Evolutionary conservation across 345 rosid species (phyloP), one percentile per base, ranked within the genome.

Genomic region (Kandelia obovata): DNA sequence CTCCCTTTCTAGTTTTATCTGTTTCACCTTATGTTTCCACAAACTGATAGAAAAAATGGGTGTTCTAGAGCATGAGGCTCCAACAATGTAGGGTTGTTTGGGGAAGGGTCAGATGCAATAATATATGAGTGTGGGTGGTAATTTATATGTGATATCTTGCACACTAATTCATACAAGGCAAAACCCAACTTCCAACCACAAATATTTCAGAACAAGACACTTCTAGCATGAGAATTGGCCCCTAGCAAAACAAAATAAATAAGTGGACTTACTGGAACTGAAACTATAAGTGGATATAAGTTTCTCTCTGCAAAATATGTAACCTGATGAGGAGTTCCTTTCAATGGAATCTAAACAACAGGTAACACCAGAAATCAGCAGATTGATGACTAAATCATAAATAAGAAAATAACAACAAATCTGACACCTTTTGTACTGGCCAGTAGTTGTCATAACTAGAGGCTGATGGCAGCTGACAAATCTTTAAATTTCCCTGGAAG

Each of bases 241-340:
- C 26, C 21, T 17, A 65, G 39, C 55, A 6, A 64, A 60, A 57
- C 52, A 62, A 58, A 35, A 49, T 66, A 34, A 30, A 57, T 6
- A 32, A 27, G 10, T 31, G 7, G 10, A 82, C 96, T 88, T 79
- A 95, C 98, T 55, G 88, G 98, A 80, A 85, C 82, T 55, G 96
- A 92, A 79, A 95, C 96, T 72, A 95, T 90, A 72, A 95, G 78
- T 0, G 94, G 88, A 71, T 95, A 95, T 67, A 95, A 80, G 73
- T 92, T 95, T 84, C 74, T 88, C 86, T 95, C 98, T 0, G 96
- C 84, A 66, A 83, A 89, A 83, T 90, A 95, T 58, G 98, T 89
- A 66, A 95, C 96, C 82, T 95, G 99, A 86, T 95, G 99, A 69
- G 99, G 99, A 66, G 98, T 95, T 67, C 91, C 98, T 80, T 83